These are phyloP conservation scores for Colletotrichum graminicola DNA, from an alignment of 2,329 filamentous ascomycete species.

Conservation along the genomic window DNA sequence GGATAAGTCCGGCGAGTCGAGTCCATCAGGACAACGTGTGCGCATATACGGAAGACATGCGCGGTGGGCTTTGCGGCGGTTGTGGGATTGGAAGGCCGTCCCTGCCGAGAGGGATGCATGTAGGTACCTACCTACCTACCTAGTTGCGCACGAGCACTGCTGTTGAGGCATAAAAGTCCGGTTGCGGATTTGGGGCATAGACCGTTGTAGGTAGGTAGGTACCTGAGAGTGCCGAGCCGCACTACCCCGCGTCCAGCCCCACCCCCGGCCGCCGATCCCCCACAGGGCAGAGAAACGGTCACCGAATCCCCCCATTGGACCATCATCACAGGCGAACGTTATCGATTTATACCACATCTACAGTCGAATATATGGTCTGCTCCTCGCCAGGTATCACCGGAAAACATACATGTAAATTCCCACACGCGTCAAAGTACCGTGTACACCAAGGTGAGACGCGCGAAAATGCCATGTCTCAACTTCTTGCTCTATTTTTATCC, in stretches of 20 bases:
- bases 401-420: neutral
- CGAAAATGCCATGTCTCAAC: constrained; percentile 3
- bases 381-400: neutral
- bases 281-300: neutral
- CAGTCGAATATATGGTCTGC: neutral
- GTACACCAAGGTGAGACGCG: neutral
- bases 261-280: constrained; percentile 28
- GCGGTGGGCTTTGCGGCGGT: constrained; percentile 1
- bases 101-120: constrained; percentile 16
- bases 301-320: neutral
- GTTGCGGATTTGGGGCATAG: constrained; percentile 24
- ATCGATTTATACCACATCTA: neutral
- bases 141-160: constrained; percentile 27
- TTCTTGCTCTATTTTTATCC: constrained; percentile 15
- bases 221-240: constrained; percentile 26
- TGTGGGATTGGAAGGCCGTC: neutral
- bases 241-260: constrained; percentile 37
- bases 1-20: neutral
- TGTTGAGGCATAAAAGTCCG: constrained; percentile 19
- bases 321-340: neutral
- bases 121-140: neutral
- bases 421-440: neutral
- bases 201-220: too few species aligned
- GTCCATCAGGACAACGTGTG: constrained; percentile 21
- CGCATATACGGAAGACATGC: neutral